Base-by-base conservation (phyloP, 768 basidiomycete species). In the Russula earlei region DNA sequence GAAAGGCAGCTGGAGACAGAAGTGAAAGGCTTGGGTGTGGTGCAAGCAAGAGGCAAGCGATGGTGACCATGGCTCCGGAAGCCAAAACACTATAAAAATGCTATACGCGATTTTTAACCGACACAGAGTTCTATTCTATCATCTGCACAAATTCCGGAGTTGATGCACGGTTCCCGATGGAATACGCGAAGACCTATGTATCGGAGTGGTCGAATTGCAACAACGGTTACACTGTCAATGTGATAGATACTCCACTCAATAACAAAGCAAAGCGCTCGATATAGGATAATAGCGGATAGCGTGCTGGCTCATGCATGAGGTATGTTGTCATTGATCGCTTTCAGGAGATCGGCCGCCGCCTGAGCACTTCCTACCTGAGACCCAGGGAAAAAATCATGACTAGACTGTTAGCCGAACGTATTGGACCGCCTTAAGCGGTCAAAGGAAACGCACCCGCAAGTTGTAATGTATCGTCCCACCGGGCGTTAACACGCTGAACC, bases 401-500 rank as follows among this genome's bases (percentile, higher is more conserved):
- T 17, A 48, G 31, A 22, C 29, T 24, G n/a, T n/a, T n/a, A n/a
- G n/a, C n/a, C n/a, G 40, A 22, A 25, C 19, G 11, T 40, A 4
- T 31, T 31, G 29, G 10, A 31, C 5, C 5, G 36, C 31, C 22
- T 45, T 7, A n/a, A 6, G 40, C 3, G 17, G 40, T 29, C 49
- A 19, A n/a, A 56, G n/a, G 22, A 24, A 47, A 63, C 81, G 50
- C 59, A 88, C 87, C 70, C 84, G 77, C 50, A 91, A 68, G 69
- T 88, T 90, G 67, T 87, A 90, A 65, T 88, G 86, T 12, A 76
- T 76, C 4, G 82, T 77, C 27, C 63, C 67, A 41, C 80, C 79
- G 43, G 73, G 70, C 64, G 87, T 84, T 49, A 89, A 81, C 37
- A 78, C 80, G 63, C 85, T 85, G 68, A 91, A 83, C 52, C 86